Evolutionary conservation across 768 basidiomycete genomes (phyloP).

Genomic region (Chalciporus sphaerocephalus): DNA sequence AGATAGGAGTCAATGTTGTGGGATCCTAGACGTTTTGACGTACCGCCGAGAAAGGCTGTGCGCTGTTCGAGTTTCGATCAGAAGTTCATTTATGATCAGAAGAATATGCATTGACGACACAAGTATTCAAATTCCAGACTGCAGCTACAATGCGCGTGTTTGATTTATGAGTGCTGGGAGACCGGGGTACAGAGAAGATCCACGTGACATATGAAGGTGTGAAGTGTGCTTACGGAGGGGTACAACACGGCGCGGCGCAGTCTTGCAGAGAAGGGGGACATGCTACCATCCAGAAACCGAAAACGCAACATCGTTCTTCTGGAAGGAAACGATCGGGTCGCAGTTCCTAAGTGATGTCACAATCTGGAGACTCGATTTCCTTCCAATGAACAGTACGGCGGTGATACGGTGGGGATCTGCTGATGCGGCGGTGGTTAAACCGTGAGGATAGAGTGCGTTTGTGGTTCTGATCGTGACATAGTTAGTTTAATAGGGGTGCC

Average conservation of each 20-base stretch:
- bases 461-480: not conserved
- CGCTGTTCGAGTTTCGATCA: not conserved
- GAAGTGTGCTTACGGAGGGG: too few relatives aligned
- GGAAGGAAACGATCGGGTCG: conserved; percentile 10
- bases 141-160: too few relatives aligned
- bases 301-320: not conserved
- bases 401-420: not conserved
- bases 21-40: not conserved
- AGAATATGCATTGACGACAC: too few relatives aligned
- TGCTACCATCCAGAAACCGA: too few relatives aligned
- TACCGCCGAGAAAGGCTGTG: not conserved
- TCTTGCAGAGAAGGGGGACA: too few relatives aligned
- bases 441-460: conserved; percentile 18
- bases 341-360: not conserved
- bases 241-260: too few relatives aligned
- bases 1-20: too few relatives aligned
- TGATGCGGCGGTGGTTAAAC: not conserved
- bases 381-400: not conserved
- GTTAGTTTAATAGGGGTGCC: not conserved
- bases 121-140: too few relatives aligned
- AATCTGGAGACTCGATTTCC: not conserved
- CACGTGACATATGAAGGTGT: too few relatives aligned
- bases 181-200: too few relatives aligned
- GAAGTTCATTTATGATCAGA: too few relatives aligned
- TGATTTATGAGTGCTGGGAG: too few relatives aligned